A percentile compares a stretch with the other conserved stretches of the same genome.
Evolutionary conservation across 306 rosid genomes (phyloP).

Genomic region (Prunus kanzakura): DNA sequence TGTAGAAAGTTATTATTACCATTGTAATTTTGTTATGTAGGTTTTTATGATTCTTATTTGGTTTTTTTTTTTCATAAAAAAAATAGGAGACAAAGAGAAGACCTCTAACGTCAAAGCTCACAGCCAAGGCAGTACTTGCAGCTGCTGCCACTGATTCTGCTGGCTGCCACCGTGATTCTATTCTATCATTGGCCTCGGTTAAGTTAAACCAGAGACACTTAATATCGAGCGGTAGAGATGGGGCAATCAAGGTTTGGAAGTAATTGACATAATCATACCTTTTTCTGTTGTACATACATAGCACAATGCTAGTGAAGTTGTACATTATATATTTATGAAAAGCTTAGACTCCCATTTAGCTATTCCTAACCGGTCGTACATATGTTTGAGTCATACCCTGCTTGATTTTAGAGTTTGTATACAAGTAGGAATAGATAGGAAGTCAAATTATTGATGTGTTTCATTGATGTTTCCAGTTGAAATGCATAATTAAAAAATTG

Average conservation of each 20-base stretch:
- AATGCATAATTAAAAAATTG: not conserved
- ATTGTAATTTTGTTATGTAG: slow-evolving; percentile 11
- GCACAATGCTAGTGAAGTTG: slow-evolving; percentile 36
- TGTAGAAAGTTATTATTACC: not conserved
- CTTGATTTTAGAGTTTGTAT: slow-evolving; percentile 29
- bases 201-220: slow-evolving; percentile 89
- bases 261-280: slow-evolving; percentile 29
- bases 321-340: slow-evolving; percentile 29
- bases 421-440: not conserved
- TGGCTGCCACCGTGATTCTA: slow-evolving; percentile 87
- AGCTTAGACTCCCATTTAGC: slow-evolving; percentile 10
- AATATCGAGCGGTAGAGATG: slow-evolving; percentile 89
- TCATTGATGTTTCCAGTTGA: not conserved
- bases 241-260: slow-evolving; percentile 96
- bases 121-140: slow-evolving; percentile 73
- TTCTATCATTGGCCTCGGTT: slow-evolving; percentile 81
- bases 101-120: slow-evolving; percentile 60
- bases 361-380: not conserved
- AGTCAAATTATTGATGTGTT: not conserved
- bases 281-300: slow-evolving; percentile 47
- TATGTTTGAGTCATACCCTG: not conserved
- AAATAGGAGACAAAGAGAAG: slow-evolving; percentile 80
- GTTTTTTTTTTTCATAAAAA: not conserved
- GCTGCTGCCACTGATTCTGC: slow-evolving; percentile 94
- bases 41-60: slow-evolving; percentile 15